Percentiles rank a stretch among this genome's conserved stretches.
These are phyloP conservation scores for Pseudoneurospora amorphoporcata DNA, from an alignment of 495 filamentous ascomycete genomes.

Conservation along the genomic window DNA sequence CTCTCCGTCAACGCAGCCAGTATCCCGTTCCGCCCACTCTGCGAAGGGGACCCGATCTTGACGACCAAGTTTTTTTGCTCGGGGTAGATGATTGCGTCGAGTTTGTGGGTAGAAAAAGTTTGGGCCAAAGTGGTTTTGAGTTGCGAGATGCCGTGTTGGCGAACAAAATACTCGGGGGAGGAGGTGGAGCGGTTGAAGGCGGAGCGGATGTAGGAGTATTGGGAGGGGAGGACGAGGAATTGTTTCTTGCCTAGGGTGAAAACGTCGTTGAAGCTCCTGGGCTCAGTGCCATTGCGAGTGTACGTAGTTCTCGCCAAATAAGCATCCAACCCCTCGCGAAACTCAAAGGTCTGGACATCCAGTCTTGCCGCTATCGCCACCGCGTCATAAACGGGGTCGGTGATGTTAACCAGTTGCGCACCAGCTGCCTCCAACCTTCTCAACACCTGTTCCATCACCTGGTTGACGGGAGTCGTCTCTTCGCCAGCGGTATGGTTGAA, in stretches of 20 bases:
- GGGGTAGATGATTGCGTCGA: slow-evolving; percentile 55
- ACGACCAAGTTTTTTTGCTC: slow-evolving; percentile 56
- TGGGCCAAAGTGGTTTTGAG: slow-evolving; percentile 29
- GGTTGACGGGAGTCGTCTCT: slow-evolving; percentile 46
- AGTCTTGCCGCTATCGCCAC: slow-evolving; percentile 29
- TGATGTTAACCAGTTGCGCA: slow-evolving; percentile 34
- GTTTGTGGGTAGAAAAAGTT: slow-evolving; percentile 35
- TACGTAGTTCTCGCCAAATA: slow-evolving; percentile 25
- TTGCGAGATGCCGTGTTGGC: slow-evolving; percentile 32
- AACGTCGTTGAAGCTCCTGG: slow-evolving; percentile 33
- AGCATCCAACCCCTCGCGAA: slow-evolving; percentile 35
- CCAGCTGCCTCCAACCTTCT: slow-evolving; percentile 24
- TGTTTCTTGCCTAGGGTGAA: slow-evolving; percentile 21
- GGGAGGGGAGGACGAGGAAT: slow-evolving; percentile 46
- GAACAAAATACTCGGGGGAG: slow-evolving; percentile 33
- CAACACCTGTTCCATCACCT: slow-evolving; percentile 30
- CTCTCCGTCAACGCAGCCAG: slow-evolving; percentile 51
- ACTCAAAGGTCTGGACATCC: slow-evolving; percentile 53
- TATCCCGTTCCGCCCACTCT: slow-evolving; percentile 53
- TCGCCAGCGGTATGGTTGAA: slow-evolving; percentile 30
- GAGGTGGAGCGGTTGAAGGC: slow-evolving; percentile 36
- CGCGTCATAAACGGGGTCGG: slow-evolving; percentile 41
- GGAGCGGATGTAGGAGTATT: slow-evolving; percentile 42
- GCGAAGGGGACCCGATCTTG: slow-evolving; percentile 41
- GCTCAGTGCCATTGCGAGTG: slow-evolving; percentile 4